Base-by-base conservation (phyloP, 352 stramenopile genomes). In the Aphanomyces euteiches region DNA sequence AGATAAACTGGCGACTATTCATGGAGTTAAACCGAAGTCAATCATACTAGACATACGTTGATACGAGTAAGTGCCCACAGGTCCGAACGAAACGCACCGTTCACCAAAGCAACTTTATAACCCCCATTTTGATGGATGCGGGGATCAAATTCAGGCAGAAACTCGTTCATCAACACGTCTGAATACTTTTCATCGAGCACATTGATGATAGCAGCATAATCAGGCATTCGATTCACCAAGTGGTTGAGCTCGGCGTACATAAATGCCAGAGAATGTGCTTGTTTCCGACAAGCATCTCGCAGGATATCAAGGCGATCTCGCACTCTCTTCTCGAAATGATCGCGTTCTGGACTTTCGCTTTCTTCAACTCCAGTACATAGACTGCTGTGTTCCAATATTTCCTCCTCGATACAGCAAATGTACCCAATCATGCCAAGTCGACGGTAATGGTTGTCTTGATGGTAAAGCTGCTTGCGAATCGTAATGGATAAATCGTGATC, bases 401-500 rank as follows among this genome's bases (percentile, higher is more conserved):
- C 64, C 19, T 59, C 45, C 77, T 83, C 58, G 81, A 67, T 12
- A 74, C 72, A n/a, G 75, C 72, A 17, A 82, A 76, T 3, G 79
- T 57, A 6, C 72, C 67, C 82, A 28, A 90, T 74, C 40, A 90
- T 84, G 0, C 82, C 82, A 28, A 79, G 80, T 4, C 67, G 75
- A 1, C 77, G 76, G 71, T 86, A 88, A 4, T 77, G 75, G 7
- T 74, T 68, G 19, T 90, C 81, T 69, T 85, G 81, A 47, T 88
- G 81, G 47, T 77, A 86, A 5, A 69, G 66, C 58, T 88, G 79
- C 56, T 90, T 90, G 3, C 81, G 72, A 10, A 88, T 47, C 10
- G 74, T 78, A 40, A 84, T 87, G 57, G 72, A 79, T 36, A 90
- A 57, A 37, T 90, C 80, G 17, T 79, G 15, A 56, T 88, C 81